phyloP scores from a whole-genome alignment of 768 basidiomycete species.

The Cystobasidium onofrii region DNA sequence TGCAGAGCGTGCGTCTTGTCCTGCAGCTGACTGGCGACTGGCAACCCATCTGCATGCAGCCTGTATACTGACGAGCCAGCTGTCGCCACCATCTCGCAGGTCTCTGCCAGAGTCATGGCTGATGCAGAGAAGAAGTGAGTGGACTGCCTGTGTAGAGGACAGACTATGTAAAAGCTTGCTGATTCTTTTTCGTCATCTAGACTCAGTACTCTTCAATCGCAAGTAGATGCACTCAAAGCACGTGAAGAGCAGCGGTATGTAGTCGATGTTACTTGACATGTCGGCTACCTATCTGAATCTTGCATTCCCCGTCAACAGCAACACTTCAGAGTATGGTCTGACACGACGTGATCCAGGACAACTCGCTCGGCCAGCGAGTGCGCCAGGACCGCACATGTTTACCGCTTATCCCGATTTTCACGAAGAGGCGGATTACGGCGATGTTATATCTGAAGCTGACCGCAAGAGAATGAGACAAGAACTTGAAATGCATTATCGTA shows the following conservation, averaged over 20 bases:
- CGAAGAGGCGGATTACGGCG: background rate
- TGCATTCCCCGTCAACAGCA: too few relatives aligned
- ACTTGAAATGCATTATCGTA: background rate
- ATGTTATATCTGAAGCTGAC: background rate
- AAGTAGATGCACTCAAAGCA: background rate
- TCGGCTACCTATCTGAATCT: too few relatives aligned
- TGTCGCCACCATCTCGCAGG: background rate
- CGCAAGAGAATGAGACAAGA: conserved; percentile 6
- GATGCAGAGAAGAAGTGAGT: conserved; percentile 6
- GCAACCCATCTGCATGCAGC: too few relatives aligned
- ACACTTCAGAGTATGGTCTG: background rate
- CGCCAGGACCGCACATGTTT: background rate
- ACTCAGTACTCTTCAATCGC: background rate
- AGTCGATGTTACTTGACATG: too few relatives aligned
- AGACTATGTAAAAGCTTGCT: background rate
- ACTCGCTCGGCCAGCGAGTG: background rate
- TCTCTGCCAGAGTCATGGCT: background rate
- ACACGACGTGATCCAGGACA: background rate
- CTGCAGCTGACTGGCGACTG: background rate
- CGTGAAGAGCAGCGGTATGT: background rate
- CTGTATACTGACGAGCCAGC: background rate
- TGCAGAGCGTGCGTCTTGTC: background rate
- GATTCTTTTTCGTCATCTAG: background rate
- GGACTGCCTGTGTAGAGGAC: too few relatives aligned
- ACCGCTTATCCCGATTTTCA: background rate